Conservation (phyloP, 768 basidiomycete species). For the Fomitopsis pulvina region DNA sequence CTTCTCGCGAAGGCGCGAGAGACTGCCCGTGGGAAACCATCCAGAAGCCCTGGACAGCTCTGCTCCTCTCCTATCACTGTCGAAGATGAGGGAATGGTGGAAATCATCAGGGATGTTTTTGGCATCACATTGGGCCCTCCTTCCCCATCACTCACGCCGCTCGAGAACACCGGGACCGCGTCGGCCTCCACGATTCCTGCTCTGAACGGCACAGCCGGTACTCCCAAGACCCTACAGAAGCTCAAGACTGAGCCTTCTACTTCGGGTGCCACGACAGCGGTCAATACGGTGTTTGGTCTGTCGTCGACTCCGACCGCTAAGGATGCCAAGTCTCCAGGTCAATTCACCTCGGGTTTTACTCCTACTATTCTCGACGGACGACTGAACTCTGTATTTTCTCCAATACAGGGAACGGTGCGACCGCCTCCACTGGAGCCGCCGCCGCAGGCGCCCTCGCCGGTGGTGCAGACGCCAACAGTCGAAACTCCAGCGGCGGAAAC, state of each 20-base stretch:
- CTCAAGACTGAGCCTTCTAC: neutral
- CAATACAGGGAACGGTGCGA: neutral
- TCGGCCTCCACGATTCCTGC: slow-evolving; percentile 2
- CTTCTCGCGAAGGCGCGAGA: slow-evolving; percentile 35
- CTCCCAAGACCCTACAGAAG: neutral
- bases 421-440: neutral
- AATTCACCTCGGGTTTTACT: neutral
- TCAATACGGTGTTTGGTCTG: neutral
- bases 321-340: slow-evolving; percentile 3
- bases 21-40: slow-evolving; percentile 4
- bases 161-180: slow-evolving; percentile 9
- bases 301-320: neutral
- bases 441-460: neutral
- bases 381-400: slow-evolving; percentile 3
- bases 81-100: slow-evolving; percentile 20
- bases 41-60: slow-evolving; percentile 12
- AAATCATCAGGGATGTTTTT: slow-evolving; percentile 29
- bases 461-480: slow-evolving; percentile 2
- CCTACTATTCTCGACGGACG: neutral
- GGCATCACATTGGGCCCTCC: slow-evolving; percentile 17
- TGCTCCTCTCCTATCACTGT: slow-evolving; percentile 23
- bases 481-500: neutral
- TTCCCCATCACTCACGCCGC: slow-evolving; percentile 17
- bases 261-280: neutral
- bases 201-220: neutral